Base-by-base conservation (phyloP, 805 yeast genomes). In the Metschnikowia peoriensis region DNA sequence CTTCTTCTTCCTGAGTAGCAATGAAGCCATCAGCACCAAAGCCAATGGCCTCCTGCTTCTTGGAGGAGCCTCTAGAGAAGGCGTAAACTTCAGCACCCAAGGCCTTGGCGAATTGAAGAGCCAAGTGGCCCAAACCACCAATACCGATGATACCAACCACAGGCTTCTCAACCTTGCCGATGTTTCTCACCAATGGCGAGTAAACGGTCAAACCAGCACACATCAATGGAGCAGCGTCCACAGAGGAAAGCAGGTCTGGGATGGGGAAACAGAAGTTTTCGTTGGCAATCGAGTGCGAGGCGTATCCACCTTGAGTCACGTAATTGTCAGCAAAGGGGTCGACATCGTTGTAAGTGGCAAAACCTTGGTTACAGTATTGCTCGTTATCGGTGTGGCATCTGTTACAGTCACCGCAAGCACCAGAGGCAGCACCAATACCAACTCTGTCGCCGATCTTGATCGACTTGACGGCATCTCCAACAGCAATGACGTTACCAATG, bases 191-290 rank as follows among this genome's bases (percentile, higher is more conserved):
- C 59, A 87, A 68, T 50, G 93, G 93, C 7, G 88, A 79, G 71
- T 72, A 86, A 12, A 82, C 84, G 11, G 93, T 87, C 64, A 85
- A 72, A 50, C 93, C 93, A 51, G 89, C 93, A 73, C 93, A 87
- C 72, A 86, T 70, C 70, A 87, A 71, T 48, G 92, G 91, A 4
- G 90, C 91, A 29, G 83, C 89, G 28, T 75, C 70, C 37, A 75
- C 80, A 43, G 81, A 72, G 38, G 78, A 73, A 52, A 81, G 59
- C 14, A 50, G 63, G 7, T 78, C 81, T 43, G 93, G 92, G 53
- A 86, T 79, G 44, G 82, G 82, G 71, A 86, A 77, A 2, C 78
- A 85, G 65, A 83, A 83, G 53, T 77, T 75, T 66, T 84, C 87
- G 66, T 83, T 79, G 46, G 83, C 82, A 57, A 89, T 78, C 41